phyloP scores from a whole-genome alignment of 2,329 filamentous ascomycete genomes.

The Penicillium hordei region DNA sequence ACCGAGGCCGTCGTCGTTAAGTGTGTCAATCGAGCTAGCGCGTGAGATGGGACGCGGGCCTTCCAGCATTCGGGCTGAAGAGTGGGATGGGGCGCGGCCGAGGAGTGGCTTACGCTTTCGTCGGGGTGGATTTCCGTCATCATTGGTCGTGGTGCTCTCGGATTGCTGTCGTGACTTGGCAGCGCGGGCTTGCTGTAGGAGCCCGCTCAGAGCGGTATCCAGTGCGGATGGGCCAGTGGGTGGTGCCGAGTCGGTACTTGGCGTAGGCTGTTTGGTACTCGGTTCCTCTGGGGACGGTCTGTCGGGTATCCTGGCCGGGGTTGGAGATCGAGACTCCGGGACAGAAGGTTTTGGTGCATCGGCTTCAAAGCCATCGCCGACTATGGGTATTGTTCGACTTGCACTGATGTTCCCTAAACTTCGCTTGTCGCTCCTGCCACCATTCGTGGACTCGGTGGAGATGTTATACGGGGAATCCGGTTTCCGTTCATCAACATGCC shows the following conservation, averaged over 20 bases:
- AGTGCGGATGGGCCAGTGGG: constrained; percentile 30
- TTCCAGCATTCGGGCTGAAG: constrained; percentile 32
- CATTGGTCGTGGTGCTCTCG: constrained; percentile 19
- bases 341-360: constrained; percentile 20
- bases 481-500: constrained; percentile 1
- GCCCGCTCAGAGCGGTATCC: constrained; percentile 42
- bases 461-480: background rate
- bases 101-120: constrained; percentile 41
- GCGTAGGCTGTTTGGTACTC: constrained; percentile 19
- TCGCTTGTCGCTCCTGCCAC: constrained; percentile 1
- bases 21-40: constrained; percentile 52
- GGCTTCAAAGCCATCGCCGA: constrained; percentile 21
- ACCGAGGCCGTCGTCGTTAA: constrained; percentile 47
- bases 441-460: background rate
- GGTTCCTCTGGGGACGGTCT: constrained; percentile 11
- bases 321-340: constrained; percentile 27
- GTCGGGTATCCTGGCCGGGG: constrained; percentile 17
- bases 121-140: constrained; percentile 24
- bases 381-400: constrained; percentile 14
- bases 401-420: constrained; percentile 1
- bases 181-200: constrained; percentile 43
- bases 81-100: constrained; percentile 44
- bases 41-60: constrained; percentile 36
- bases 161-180: constrained; percentile 31
- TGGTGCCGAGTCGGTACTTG: constrained; percentile 11